Evolutionary conservation across 768 basidiomycete species (phyloP).

Genomic region (Lentinula aciculospora): DNA sequence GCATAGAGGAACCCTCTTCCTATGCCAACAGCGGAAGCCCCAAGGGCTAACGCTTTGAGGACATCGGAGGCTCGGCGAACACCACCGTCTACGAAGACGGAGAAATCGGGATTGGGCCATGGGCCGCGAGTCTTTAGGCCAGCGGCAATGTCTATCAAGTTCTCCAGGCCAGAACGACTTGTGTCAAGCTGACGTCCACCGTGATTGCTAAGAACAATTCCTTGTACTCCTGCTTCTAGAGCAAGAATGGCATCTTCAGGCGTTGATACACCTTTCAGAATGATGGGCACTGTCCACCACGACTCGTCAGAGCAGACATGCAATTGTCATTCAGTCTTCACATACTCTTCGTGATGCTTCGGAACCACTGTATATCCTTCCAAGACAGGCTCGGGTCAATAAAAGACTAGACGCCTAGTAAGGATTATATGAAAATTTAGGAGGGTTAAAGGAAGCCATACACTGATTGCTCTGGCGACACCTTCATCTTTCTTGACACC

Average conservation of each 20-base stretch:
- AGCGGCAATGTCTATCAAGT: constrained; percentile 77
- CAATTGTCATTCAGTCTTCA: neutral
- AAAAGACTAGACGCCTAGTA: constrained; percentile 57
- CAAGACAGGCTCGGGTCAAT: constrained; percentile 90
- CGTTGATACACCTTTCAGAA: constrained; percentile 75
- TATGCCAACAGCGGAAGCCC: constrained; percentile 88
- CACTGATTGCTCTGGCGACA: constrained; percentile 90
- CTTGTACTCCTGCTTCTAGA: constrained; percentile 70
- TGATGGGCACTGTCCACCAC: constrained; percentile 66
- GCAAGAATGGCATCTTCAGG: constrained; percentile 75
- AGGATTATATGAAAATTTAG: neutral
- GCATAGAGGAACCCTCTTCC: constrained; percentile 88
- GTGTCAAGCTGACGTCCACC: constrained; percentile 77
- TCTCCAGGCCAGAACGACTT: constrained; percentile 82
- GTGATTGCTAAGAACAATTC: constrained; percentile 82
- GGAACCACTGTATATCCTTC: constrained; percentile 82
- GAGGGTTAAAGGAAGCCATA: neutral
- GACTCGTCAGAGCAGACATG: neutral
- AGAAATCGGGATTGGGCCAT: constrained; percentile 77
- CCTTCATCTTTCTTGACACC: constrained; percentile 68
- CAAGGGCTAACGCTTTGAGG: constrained; percentile 81
- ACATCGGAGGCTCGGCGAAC: constrained; percentile 88
- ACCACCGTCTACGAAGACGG: constrained; percentile 89
- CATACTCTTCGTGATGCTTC: constrained; percentile 40
- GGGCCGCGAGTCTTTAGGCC: constrained; percentile 63